Evolutionary conservation across 164 flowering plant species (phyloP).

Genomic region (Protea cynaroides): DNA sequence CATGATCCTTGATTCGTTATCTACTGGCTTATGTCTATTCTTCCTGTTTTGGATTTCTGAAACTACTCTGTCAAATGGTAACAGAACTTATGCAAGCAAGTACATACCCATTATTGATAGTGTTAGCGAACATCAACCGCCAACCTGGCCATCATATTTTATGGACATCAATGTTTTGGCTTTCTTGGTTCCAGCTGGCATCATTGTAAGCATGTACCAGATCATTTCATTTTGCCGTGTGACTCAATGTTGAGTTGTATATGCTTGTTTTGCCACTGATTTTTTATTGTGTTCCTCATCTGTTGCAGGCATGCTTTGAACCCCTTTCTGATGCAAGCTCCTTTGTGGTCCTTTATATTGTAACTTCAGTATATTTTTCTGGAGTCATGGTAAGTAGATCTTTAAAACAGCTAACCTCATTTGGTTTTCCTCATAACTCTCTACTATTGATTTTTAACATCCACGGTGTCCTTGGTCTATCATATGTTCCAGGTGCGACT

Average conservation of each 20-base stretch:
- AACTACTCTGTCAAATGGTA: slow-evolving; percentile 7
- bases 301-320: slow-evolving; percentile 81
- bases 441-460: not conserved
- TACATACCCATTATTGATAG: slow-evolving; percentile 99
- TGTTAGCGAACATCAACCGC: slow-evolving; percentile 99
- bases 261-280: not conserved
- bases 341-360: slow-evolving; percentile 86
- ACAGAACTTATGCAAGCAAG: slow-evolving; percentile 99
- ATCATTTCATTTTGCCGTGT: not conserved
- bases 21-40: too few species aligned
- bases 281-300: slow-evolving; percentile 2
- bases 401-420: not conserved
- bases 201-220: slow-evolving; percentile 59
- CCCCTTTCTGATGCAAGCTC: slow-evolving; percentile 99
- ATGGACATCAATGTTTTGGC: slow-evolving; percentile 99
- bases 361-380: slow-evolving; percentile 90
- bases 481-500: slow-evolving; percentile 68
- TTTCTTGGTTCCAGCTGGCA: slow-evolving; percentile 99
- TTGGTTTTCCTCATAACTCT: not conserved
- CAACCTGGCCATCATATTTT: slow-evolving; percentile 99
- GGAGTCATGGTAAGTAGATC: slow-evolving; percentile 85
- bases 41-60: too few species aligned
- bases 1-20: too few species aligned
- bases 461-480: not conserved
- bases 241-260: not conserved